Evolutionary conservation across 1,284 basidiomycete species (phyloP), one percentile per base, ranked within the genome.

Genomic region (Meira miltonrushii): DNA sequence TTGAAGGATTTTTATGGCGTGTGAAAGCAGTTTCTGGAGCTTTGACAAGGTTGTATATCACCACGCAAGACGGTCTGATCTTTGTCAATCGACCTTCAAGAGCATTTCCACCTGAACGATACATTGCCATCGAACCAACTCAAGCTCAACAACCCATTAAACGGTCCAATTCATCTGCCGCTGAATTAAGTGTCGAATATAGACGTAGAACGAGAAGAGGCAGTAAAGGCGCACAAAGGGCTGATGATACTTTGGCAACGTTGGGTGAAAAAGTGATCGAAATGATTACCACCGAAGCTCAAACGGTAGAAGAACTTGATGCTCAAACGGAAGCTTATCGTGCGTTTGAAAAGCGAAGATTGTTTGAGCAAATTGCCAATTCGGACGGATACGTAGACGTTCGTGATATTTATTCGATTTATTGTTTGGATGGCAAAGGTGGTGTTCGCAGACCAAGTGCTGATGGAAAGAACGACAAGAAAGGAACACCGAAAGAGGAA

Each of bases 1-100:
- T 92, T 48, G 90, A 92, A 78, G 90, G 90, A 1, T 92, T 87
- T 77, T 79, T 90, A 39, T 74, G 75, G 67, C 85, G 87, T 54
- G 83, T 90, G 71, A 84, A 83, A 61, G 82, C 85, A 0, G 85
- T 84, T 57, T 82, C 84, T 38, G 85, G 86, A 63, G 76, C 79
- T 33, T 85, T 83, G 60, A 85, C 86, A 53, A 80, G 82, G 8
- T 72, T 88, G 7, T 92, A 92, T 78, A 80, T 92, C 17, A 80
- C 83, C 33, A 85, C 85, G 7, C 88, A 92, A 70, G 84, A 87
- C 57, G 87, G 88, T 2, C 84, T 85, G 69, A 78, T 92, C 19
- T 91, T 90, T 78, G 81, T 84, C 11, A 69, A 87, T 50, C 69
- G 79, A 17, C 80, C 84, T 11, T 65, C 81, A 0, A 79, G 82